A percentile compares a stretch with the other conserved stretches of the same genome.
These are phyloP conservation scores for Rhodocollybia butyracea DNA, from an alignment of 768 basidiomycete species.

Conservation along the genomic window DNA sequence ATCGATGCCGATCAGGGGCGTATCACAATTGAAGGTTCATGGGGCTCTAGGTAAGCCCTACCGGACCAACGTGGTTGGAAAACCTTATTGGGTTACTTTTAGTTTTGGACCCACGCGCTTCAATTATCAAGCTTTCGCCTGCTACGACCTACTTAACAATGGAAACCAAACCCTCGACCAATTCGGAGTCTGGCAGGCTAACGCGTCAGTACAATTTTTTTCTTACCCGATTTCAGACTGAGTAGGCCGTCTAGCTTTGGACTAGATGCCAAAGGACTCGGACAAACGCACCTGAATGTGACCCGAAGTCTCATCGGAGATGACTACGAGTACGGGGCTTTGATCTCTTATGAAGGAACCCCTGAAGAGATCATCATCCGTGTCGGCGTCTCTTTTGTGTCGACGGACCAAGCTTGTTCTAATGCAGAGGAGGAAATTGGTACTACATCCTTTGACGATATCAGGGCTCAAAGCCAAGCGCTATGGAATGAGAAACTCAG, in stretches of 20 bases:
- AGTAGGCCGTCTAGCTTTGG: slow-evolving; percentile 34
- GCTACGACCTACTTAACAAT: slow-evolving; percentile 62
- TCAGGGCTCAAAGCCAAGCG: slow-evolving; percentile 46
- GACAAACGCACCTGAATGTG: slow-evolving; percentile 58
- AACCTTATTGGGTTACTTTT: neutral
- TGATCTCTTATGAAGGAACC: slow-evolving; percentile 53
- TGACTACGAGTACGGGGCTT: slow-evolving; percentile 63
- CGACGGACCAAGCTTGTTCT: slow-evolving; percentile 60
- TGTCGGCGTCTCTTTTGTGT: slow-evolving; percentile 66
- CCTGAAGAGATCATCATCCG: slow-evolving; percentile 53
- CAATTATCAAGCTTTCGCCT: slow-evolving; percentile 65
- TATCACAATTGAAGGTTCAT: slow-evolving; percentile 58
- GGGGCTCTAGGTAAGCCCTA: slow-evolving; percentile 51
- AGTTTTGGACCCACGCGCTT: slow-evolving; percentile 61
- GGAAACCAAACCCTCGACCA: slow-evolving; percentile 62
- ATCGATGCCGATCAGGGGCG: slow-evolving; percentile 59
- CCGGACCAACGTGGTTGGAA: neutral
- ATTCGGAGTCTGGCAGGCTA: slow-evolving; percentile 69
- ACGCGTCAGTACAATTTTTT: slow-evolving; percentile 50
- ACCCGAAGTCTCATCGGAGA: slow-evolving; percentile 58
- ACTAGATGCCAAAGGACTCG: slow-evolving; percentile 61
- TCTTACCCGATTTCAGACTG: too few species aligned
- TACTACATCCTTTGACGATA: slow-evolving; percentile 52
- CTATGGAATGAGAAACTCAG: slow-evolving; percentile 67
- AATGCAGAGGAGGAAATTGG: slow-evolving; percentile 69